These are phyloP conservation scores for Eucalyptus marginata DNA, from an alignment of 345 rosid genomes.

Conservation along the genomic window DNA sequence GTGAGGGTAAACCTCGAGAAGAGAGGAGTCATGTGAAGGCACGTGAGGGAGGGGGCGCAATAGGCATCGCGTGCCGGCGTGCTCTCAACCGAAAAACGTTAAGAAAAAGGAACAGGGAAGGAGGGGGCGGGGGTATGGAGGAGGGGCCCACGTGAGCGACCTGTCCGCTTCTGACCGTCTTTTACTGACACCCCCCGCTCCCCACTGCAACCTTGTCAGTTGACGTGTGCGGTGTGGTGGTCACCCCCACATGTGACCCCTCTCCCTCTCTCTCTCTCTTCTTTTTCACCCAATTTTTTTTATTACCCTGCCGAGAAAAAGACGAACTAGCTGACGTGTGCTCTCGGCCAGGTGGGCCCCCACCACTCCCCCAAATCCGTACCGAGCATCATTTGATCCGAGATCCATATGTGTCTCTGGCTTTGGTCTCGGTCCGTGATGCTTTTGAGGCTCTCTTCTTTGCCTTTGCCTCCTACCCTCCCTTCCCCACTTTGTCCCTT, in stretches of 20 bases:
- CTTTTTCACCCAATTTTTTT: neutral
- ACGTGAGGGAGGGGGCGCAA: neutral
- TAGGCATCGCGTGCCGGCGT: slow-evolving; percentile 2
- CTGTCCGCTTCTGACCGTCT: neutral
- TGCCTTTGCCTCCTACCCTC: neutral
- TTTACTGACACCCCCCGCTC: neutral
- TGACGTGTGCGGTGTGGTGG: neutral
- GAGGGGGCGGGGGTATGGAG: neutral
- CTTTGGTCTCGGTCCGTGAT: neutral
- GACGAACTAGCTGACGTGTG: slow-evolving; percentile 12
- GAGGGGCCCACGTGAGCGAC: neutral
- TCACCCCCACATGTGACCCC: neutral
- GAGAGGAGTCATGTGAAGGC: neutral
- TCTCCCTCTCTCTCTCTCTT: neutral
- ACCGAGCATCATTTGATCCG: slow-evolving; percentile 12
- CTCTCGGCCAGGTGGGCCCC: neutral
- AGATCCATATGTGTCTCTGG: neutral
- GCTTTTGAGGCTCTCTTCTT: neutral
- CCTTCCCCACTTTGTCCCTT: neutral
- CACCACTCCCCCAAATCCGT: neutral
- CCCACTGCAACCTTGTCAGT: neutral
- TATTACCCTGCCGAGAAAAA: neutral
- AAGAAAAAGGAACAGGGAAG: neutral
- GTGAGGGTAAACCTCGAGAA: neutral
- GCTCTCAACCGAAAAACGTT: neutral